phyloP scores from a whole-genome alignment of 1,139 yeast genomes.

The Yamadazyma atmosphaerica region DNA sequence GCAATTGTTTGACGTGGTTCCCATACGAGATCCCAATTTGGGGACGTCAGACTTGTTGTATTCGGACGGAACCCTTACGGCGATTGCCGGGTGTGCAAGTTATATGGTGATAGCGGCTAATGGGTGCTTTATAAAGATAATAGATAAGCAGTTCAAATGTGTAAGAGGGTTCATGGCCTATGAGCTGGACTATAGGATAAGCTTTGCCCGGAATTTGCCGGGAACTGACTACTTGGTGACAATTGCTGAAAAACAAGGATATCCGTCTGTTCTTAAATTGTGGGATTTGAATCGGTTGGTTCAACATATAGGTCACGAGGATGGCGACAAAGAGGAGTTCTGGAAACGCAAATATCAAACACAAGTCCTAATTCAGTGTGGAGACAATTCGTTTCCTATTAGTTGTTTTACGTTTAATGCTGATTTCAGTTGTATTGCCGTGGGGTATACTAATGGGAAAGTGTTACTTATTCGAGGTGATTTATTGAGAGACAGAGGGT shows the following conservation, averaged over 20 bases:
- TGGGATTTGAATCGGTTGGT: conserved; percentile 66
- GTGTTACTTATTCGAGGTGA: conserved; percentile 87
- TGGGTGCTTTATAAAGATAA: conserved; percentile 56
- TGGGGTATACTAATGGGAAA: conserved; percentile 88
- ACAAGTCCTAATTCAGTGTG: conserved; percentile 40
- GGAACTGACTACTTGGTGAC: conserved; percentile 58
- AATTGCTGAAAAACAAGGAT: conserved; percentile 72
- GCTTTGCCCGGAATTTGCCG: conserved; percentile 51
- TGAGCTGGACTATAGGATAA: conserved; percentile 62
- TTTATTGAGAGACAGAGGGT: conserved; percentile 81
- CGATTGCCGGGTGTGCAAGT: conserved; percentile 55
- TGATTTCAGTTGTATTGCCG: conserved; percentile 66
- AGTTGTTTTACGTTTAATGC: conserved; percentile 60
- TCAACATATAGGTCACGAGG: conserved; percentile 17
- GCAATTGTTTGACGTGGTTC: conserved; percentile 81
- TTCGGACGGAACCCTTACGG: conserved; percentile 74
- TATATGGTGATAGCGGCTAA: conserved; percentile 61
- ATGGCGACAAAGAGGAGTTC: conserved; percentile 39
- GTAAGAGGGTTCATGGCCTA: conserved; percentile 60
- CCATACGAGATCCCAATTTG: conserved; percentile 79
- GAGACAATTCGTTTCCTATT: conserved; percentile 69
- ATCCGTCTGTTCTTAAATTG: conserved; percentile 63
- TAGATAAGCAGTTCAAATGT: conserved; percentile 48
- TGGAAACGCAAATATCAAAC: conserved; percentile 34
- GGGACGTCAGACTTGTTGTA: conserved; percentile 66